These are phyloP conservation scores for Ogataea pini DNA, from an alignment of 805 yeast genomes.

Conservation along the genomic window DNA sequence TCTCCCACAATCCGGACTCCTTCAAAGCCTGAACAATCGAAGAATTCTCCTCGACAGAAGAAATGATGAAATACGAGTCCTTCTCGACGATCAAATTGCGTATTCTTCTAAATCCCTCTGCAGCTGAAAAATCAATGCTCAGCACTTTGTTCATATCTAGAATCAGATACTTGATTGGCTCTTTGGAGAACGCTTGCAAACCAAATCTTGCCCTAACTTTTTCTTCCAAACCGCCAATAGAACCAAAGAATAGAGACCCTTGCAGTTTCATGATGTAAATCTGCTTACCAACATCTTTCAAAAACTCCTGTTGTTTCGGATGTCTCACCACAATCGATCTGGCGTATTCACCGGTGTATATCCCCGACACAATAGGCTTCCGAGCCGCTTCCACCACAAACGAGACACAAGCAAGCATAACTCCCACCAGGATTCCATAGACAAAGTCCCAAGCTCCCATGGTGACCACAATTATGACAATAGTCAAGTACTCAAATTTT, in stretches of 20 bases:
- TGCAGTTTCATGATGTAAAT: slow-evolving; percentile 83
- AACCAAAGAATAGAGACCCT: slow-evolving; percentile 91
- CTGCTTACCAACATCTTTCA: slow-evolving; percentile 85
- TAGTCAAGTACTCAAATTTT: slow-evolving; percentile 79
- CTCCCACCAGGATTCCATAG: slow-evolving; percentile 86
- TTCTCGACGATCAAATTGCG: slow-evolving; percentile 73
- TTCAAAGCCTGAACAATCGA: slow-evolving; percentile 68
- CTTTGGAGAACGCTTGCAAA: slow-evolving; percentile 44
- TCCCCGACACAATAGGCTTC: slow-evolving; percentile 75
- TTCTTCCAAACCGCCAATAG: slow-evolving; percentile 87
- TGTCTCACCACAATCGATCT: slow-evolving; percentile 91
- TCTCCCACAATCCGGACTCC: slow-evolving; percentile 80
- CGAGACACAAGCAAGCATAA: slow-evolving; percentile 88
- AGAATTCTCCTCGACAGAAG: slow-evolving; percentile 72
- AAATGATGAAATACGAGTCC: slow-evolving; percentile 68
- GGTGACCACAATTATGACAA: slow-evolving; percentile 80
- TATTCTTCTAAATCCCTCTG: slow-evolving; percentile 90
- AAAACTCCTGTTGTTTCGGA: slow-evolving; percentile 81
- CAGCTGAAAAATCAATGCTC: slow-evolving; percentile 89
- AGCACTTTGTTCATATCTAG: slow-evolving; percentile 82
- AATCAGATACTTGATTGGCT: slow-evolving; percentile 77
- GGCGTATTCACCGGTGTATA: slow-evolving; percentile 85
- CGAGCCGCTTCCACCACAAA: slow-evolving; percentile 92
- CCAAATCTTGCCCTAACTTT: slow-evolving; percentile 68
- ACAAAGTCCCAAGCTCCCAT: slow-evolving; percentile 98